Conservation (phyloP, 352 stramenopile genomes). For the Phytophthora quininea region DNA sequence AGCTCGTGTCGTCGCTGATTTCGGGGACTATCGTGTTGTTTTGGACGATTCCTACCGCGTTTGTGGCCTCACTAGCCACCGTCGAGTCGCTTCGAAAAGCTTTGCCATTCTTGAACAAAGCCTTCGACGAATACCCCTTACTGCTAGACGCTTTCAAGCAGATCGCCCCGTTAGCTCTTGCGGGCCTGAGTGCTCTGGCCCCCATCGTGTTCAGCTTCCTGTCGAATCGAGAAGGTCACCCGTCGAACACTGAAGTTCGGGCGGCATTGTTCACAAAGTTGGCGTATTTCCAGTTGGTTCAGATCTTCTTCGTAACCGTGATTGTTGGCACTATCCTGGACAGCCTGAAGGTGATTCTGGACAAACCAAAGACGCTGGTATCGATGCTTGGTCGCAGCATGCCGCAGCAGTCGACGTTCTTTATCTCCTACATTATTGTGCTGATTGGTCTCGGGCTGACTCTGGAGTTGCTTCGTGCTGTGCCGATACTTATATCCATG, state of each 20-base stretch:
- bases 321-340: slow-evolving; percentile 79
- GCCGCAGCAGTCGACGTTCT: slow-evolving; percentile 84
- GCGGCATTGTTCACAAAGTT: slow-evolving; percentile 79
- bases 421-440: slow-evolving; percentile 85
- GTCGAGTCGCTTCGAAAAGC: slow-evolving; percentile 69
- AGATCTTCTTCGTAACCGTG: slow-evolving; percentile 86
- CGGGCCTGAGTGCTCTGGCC: slow-evolving; percentile 63
- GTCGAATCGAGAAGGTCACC: slow-evolving; percentile 68
- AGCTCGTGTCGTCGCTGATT: slow-evolving; percentile 57
- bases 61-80: slow-evolving; percentile 73
- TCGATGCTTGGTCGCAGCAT: slow-evolving; percentile 76
- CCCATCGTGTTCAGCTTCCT: slow-evolving; percentile 71
- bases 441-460: slow-evolving; percentile 62
- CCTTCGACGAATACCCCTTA: slow-evolving; percentile 65
- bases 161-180: slow-evolving; percentile 67
- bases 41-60: slow-evolving; percentile 84
- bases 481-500: slow-evolving; percentile 50
- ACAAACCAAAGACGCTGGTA: slow-evolving; percentile 74
- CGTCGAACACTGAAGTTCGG: slow-evolving; percentile 67
- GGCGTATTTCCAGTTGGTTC: slow-evolving; percentile 81
- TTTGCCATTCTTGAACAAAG: slow-evolving; percentile 67
- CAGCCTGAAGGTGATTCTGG: slow-evolving; percentile 70
- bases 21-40: slow-evolving; percentile 77
- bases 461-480: slow-evolving; percentile 69
- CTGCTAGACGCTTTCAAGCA: slow-evolving; percentile 76